Conservation (phyloP, 202 grass and related monocot genomes). For the Musa balbisiana region DNA sequence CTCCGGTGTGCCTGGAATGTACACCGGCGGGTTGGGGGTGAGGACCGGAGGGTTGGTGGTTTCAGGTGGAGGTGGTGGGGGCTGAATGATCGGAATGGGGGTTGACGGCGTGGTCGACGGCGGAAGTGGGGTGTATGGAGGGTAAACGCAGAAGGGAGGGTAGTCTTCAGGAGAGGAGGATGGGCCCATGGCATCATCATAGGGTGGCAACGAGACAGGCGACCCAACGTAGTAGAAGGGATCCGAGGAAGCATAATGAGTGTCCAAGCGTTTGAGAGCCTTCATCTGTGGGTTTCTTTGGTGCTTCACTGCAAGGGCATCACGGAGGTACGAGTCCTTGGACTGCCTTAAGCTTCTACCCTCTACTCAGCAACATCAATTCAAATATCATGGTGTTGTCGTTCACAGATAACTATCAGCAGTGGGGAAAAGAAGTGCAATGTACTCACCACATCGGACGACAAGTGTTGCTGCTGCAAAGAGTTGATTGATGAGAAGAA, state of each 20-base stretch:
- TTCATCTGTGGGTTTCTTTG: not conserved
- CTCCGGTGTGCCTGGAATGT: slow-evolving; percentile 28
- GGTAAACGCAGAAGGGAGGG: slow-evolving; percentile 20
- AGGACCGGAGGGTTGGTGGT: slow-evolving; percentile 15
- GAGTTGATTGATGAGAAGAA: slow-evolving; percentile 16
- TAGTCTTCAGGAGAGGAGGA: slow-evolving; percentile 5
- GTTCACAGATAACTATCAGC: not conserved
- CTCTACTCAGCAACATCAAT: not conserved
- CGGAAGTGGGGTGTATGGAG: slow-evolving; percentile 1
- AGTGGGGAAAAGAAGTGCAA: not conserved
- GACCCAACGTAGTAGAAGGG: not conserved
- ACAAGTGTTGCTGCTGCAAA: not conserved
- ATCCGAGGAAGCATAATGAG: not conserved
- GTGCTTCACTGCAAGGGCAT: not conserved
- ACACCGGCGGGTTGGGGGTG: slow-evolving; percentile 31
- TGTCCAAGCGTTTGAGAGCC: not conserved
- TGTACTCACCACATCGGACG: not conserved
- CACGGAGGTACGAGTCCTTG: too few relatives aligned
- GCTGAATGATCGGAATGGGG: not conserved
- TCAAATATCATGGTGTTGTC: too few relatives aligned
- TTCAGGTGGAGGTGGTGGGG: slow-evolving; percentile 30
- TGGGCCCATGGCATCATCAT: slow-evolving; percentile 1
- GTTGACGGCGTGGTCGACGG: not conserved
- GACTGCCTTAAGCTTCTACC: not conserved
- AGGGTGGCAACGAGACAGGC: slow-evolving; percentile 1